Evolutionary conservation across 371 early-diverging fungal species (phyloP).

Genomic region (Entomophthora muscae): DNA sequence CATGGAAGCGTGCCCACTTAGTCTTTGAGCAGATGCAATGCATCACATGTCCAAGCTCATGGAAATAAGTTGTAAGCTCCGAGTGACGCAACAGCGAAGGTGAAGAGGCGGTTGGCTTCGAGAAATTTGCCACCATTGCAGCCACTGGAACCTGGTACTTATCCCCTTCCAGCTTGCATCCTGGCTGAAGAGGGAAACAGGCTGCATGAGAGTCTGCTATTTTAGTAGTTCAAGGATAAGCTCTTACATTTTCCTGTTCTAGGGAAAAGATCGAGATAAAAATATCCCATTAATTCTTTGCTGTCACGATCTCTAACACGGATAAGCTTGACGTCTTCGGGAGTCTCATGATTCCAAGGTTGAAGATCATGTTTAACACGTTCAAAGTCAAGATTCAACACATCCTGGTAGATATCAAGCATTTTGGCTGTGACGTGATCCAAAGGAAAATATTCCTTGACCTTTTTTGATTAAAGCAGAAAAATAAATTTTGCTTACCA

Average conservation of each 20-base stretch:
- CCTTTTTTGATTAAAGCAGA: slow-evolving; percentile 40
- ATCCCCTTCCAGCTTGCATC: slow-evolving; percentile 24
- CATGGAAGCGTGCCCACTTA: slow-evolving; percentile 52
- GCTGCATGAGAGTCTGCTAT: slow-evolving; percentile 63
- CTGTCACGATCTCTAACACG: background rate
- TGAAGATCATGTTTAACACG: background rate
- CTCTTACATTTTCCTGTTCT: slow-evolving; percentile 39
- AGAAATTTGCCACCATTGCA: slow-evolving; percentile 70
- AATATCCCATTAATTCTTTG: slow-evolving; percentile 26
- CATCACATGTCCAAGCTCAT: slow-evolving; percentile 57
- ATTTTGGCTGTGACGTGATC: background rate
- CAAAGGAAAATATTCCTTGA: background rate
- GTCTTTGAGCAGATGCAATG: slow-evolving; percentile 60
- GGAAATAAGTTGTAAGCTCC: slow-evolving; percentile 37
- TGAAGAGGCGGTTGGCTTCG: slow-evolving; percentile 47
- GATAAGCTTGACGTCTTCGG: background rate
- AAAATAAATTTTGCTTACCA: slow-evolving; percentile 46
- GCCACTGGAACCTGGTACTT: slow-evolving; percentile 42
- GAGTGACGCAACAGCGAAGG: slow-evolving; percentile 69
- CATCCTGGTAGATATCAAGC: background rate
- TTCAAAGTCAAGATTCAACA: background rate
- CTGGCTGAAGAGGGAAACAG: slow-evolving; percentile 47
- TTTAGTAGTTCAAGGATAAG: slow-evolving; percentile 14
- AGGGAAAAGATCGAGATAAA: slow-evolving; percentile 62
- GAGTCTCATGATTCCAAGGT: background rate